Conservation (phyloP, 805 yeast genomes). For the Priceomyces medius region DNA sequence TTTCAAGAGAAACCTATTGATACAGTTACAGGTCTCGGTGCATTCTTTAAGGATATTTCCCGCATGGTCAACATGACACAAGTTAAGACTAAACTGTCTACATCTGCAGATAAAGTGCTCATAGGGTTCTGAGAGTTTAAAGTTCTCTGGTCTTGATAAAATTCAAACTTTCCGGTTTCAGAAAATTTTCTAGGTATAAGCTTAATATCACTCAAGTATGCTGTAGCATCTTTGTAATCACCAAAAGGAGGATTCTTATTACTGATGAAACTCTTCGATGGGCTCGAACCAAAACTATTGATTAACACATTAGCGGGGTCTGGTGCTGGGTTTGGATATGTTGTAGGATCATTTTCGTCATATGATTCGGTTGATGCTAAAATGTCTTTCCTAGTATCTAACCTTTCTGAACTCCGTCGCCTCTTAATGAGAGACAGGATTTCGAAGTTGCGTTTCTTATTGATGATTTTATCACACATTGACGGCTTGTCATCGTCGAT, state of each 20-base stretch:
- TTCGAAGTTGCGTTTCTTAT: slow-evolving; percentile 27
- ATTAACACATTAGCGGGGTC: slow-evolving; percentile 21
- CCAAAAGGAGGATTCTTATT: slow-evolving; percentile 41
- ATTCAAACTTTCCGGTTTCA: slow-evolving; percentile 34
- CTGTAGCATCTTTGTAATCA: slow-evolving; percentile 26
- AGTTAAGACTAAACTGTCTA: slow-evolving; percentile 31
- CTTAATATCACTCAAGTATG: slow-evolving; percentile 18
- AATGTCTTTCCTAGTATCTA: background rate
- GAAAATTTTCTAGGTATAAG: slow-evolving; percentile 36
- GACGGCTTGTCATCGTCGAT: slow-evolving; percentile 36
- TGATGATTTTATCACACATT: slow-evolving; percentile 33
- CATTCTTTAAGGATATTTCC: slow-evolving; percentile 27
- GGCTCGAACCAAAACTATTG: slow-evolving; percentile 8
- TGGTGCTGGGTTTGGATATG: slow-evolving; percentile 33
- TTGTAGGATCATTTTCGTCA: slow-evolving; percentile 8
- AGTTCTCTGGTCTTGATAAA: slow-evolving; percentile 30
- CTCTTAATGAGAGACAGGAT: slow-evolving; percentile 17
- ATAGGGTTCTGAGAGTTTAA: slow-evolving; percentile 7
- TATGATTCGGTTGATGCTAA: slow-evolving; percentile 1
- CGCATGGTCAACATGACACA: slow-evolving; percentile 32
- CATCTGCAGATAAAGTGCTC: slow-evolving; percentile 32
- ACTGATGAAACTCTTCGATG: slow-evolving; percentile 19
- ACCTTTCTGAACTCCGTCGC: slow-evolving; percentile 3
- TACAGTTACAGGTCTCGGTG: slow-evolving; percentile 1
- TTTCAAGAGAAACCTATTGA: background rate